Percentiles rank a stretch among this genome's conserved stretches.
Conservation (phyloP, 176 grass and related monocot species). For the Eleusine coracana region DNA sequence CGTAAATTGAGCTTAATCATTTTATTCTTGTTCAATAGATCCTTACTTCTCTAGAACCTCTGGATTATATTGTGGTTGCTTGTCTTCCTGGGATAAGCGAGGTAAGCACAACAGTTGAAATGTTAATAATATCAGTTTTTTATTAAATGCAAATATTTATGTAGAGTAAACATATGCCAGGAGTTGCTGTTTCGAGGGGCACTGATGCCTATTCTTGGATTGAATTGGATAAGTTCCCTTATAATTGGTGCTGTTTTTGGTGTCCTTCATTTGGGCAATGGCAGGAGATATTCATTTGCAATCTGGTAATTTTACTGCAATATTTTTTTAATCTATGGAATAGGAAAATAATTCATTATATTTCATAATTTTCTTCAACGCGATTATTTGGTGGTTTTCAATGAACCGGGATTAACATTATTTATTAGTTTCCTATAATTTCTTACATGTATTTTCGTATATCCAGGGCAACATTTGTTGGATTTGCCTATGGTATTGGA, state of each 20-base stretch:
- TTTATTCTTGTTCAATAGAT: conserved; percentile 54
- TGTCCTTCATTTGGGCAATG: conserved; percentile 79
- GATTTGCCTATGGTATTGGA: conserved; percentile 77
- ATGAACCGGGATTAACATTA: background rate
- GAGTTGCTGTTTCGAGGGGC: conserved; percentile 82
- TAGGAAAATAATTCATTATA: conserved; percentile 12
- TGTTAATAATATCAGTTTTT: conserved; percentile 11
- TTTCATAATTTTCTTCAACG: background rate
- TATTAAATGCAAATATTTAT: background rate
- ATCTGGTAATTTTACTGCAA: conserved; percentile 56
- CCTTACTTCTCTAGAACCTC: conserved; percentile 70
- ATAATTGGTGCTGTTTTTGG: conserved; percentile 67
- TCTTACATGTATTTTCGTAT: conserved; percentile 22
- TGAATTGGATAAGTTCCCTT: conserved; percentile 82
- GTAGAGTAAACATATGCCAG: conserved; percentile 44
- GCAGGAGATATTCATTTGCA: conserved; percentile 71
- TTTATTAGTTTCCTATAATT: background rate
- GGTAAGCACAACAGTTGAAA: conserved; percentile 36
- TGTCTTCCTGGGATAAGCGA: conserved; percentile 95
- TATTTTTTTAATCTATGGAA: conserved; percentile 23
- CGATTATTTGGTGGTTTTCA: conserved; percentile 9
- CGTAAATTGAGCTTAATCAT: background rate
- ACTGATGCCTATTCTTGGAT: conserved; percentile 77
- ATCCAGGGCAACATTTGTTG: conserved; percentile 89
- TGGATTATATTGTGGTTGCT: conserved; percentile 71